Conservation (phyloP, 2,329 filamentous ascomycete genomes). For the Ophiostoma ips region DNA sequence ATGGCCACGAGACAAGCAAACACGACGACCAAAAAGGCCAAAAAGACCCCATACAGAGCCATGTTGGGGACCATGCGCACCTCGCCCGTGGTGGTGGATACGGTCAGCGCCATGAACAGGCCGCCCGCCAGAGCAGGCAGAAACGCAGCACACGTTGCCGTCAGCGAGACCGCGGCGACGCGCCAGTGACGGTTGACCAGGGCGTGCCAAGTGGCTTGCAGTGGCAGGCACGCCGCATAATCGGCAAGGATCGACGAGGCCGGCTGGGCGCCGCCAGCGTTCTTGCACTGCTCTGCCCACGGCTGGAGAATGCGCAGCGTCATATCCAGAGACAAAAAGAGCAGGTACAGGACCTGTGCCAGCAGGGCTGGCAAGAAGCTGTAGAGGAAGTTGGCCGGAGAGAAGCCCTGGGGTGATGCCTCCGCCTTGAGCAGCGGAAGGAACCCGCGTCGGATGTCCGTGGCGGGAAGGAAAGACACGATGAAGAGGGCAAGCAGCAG, state of each 20-base stretch:
- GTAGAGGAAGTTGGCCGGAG: conserved; percentile 78
- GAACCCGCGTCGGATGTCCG: conserved; percentile 56
- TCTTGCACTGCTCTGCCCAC: conserved; percentile 45
- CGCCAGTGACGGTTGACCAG: conserved; percentile 49
- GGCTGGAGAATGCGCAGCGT: conserved; percentile 52
- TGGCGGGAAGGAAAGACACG: conserved; percentile 62
- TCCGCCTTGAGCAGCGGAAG: conserved; percentile 49
- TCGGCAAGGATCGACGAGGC: conserved; percentile 53
- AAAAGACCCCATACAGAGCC: conserved; percentile 57
- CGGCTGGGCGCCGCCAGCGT: conserved; percentile 44
- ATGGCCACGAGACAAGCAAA: conserved; percentile 47
- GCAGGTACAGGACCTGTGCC: conserved; percentile 52
- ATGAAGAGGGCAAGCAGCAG: conserved; percentile 59
- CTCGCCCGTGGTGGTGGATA: conserved; percentile 26
- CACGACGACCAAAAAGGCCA: conserved; percentile 59
- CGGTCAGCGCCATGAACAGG: conserved; percentile 59
- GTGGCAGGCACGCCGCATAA: conserved; percentile 52
- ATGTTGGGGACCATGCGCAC: conserved; percentile 60
- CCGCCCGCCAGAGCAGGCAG: conserved; percentile 57
- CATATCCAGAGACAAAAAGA: conserved; percentile 53
- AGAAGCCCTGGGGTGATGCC: conserved; percentile 54
- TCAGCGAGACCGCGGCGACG: conserved; percentile 45
- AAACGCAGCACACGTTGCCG: conserved; percentile 44
- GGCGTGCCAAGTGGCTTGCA: conserved; percentile 45
- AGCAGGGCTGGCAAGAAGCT: conserved; percentile 57